Evolutionary conservation across 2,329 filamentous ascomycete species (phyloP), one percentile per base, ranked within the genome.

Genomic region (Colletotrichum sp.): DNA sequence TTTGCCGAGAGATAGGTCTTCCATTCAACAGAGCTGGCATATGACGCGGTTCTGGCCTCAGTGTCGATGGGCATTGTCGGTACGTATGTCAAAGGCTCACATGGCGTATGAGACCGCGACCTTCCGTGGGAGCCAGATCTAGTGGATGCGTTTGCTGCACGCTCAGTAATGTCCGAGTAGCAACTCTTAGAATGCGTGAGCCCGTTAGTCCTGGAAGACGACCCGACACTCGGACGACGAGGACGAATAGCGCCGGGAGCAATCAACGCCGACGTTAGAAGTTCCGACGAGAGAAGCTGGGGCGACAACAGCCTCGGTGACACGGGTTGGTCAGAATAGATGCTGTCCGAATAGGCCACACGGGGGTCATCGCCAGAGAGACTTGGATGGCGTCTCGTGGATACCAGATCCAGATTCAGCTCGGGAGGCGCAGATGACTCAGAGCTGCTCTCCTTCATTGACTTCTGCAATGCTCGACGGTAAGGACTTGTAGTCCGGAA

Each of bases 401-500:
- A 34, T 24, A 76, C 85, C 6, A 89, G 78, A 55, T 82, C 86
- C 9, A 86, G 73, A 10, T 82, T 84, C 28, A 80, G n/a, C 32
- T 83, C 83, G 0, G 82, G 77, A 26, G 34, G 28, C 43, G 43
- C n/a, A 48, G 43, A 48, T 21, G 43, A 48, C 43, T 48, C 43
- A 48, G 43, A 48, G 43, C 43, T 48, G 43, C 43, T 83, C 9
- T 83, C 79, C 71, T 83, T 83, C 78, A 90, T 90, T 3, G 82
- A 88, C 66, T 87, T 85, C 60, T 85, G 86, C 36, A 92, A 79
- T 4, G 87, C 88, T 30, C 87, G 87, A 5, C 90, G 87, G 77
- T 89, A 93, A 1, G 90, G 90, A 70, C 90, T 92, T 30, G 86
- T 83, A 1, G 89, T 89, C 32, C 89, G 86, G 75, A 91, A 91